phyloP scores from a whole-genome alignment of 2,329 filamentous ascomycete species.

The Sclerotinia spermophila region DNA sequence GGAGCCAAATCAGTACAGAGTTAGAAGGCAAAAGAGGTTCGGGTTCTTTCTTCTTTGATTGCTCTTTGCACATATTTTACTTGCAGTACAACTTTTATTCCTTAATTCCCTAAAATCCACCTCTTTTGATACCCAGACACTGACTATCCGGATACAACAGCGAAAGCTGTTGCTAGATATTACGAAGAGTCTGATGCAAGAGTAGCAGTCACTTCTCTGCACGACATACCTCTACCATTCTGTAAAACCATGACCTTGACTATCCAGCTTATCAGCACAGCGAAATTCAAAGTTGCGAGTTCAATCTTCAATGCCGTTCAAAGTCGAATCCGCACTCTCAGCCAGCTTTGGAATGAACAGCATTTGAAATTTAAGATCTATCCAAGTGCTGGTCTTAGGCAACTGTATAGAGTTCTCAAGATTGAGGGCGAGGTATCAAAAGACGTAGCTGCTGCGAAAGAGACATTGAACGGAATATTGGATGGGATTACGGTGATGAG shows the following conservation, averaged over 20 bases:
- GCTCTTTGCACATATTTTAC: too few relatives aligned
- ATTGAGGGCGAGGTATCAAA: slow-evolving; percentile 39
- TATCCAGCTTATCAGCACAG: slow-evolving; percentile 39
- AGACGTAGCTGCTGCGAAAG: slow-evolving; percentile 38
- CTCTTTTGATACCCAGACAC: neutral
- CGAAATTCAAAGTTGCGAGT: slow-evolving; percentile 40
- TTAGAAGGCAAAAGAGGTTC: neutral
- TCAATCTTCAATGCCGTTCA: slow-evolving; percentile 38
- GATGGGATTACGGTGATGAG: slow-evolving; percentile 36
- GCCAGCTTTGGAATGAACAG: slow-evolving; percentile 35
- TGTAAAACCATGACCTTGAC: slow-evolving; percentile 37
- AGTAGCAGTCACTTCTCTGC: slow-evolving; percentile 36
- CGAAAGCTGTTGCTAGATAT: slow-evolving; percentile 43
- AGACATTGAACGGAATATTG: slow-evolving; percentile 37
- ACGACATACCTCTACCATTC: slow-evolving; percentile 37
- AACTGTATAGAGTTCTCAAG: slow-evolving; percentile 37
- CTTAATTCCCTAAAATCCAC: neutral
- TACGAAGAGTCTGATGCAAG: slow-evolving; percentile 39
- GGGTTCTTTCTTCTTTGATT: too few relatives aligned
- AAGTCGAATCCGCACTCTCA: slow-evolving; percentile 32
- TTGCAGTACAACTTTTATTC: too few relatives aligned
- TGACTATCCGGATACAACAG: neutral
- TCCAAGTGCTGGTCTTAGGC: slow-evolving; percentile 27
- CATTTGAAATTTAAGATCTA: slow-evolving; percentile 36
- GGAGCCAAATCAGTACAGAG: neutral